Base-by-base conservation (phyloP, 805 yeast genomes). In the Hanseniaspora guilliermondii region DNA sequence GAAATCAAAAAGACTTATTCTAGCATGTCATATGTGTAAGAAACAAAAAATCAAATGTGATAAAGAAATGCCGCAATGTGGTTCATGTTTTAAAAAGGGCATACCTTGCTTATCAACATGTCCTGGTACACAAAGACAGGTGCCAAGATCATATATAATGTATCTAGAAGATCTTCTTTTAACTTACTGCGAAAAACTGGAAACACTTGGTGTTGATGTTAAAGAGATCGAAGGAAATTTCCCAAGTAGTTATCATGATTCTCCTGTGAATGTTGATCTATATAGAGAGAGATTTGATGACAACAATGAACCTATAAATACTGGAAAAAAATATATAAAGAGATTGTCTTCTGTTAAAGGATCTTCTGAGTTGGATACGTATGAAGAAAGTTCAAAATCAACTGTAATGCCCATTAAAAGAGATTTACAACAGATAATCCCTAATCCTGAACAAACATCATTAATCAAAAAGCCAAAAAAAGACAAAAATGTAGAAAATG, bases 101-200 rank as follows among this genome's bases (percentile, higher is more conserved):
- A 35, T 71, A 2, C 85, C 84, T 6, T 88, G 97, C 68, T 80
- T 87, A 4, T 87, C 94, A 0, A 67, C 85, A 3, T 96, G 89
- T 64, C 88, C 95, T 0, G 87, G 88, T 6, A 86, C 96, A 0
- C 95, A 95, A 0, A 72, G 95, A 53, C 87, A 84, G 59, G 79
- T 87, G 1, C 94, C 96, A 0, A 70, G 97, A 38, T 83, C 87
- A 2, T 84, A 85, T 62, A 78, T 87, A 3, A 75, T 79, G 21
- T 83, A 81, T 60, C 69, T 87, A 56, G 96, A 87, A 63, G 81
- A 79, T 55, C 70, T 80, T 37, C 71, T 87, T 2, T 71, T 73
- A 8, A 68, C 69, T n/a, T 68, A 87, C 57, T 86, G 85, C 64
- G 60, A 62, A 6, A 69, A 73, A 56, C 64, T 86, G 30, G 65